Percentiles rank a stretch among this genome's conserved stretches.
Conservation (phyloP, 176 grass and related monocot genomes). For the Aegilops umbellulata region DNA sequence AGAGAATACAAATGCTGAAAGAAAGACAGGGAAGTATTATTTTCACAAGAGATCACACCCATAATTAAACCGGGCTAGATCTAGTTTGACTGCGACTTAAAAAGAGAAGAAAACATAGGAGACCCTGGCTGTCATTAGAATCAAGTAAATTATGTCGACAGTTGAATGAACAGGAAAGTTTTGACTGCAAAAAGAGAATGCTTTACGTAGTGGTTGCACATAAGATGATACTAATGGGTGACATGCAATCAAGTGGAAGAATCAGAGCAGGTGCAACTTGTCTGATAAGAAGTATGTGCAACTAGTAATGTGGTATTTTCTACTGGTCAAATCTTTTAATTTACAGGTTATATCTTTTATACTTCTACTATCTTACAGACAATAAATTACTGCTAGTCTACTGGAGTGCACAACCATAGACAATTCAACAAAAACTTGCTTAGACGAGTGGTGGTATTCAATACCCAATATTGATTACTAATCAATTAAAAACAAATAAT, state of each 20-base stretch:
- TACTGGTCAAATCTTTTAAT: background rate
- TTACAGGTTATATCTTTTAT: background rate
- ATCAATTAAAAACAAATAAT: background rate
- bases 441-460: background rate
- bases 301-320: background rate
- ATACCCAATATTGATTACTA: background rate
- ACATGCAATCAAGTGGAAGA: background rate
- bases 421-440: background rate
- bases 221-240: background rate
- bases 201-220: background rate
- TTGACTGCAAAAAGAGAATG: background rate
- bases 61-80: background rate
- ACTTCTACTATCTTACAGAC: background rate
- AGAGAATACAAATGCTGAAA: slow-evolving; percentile 9
- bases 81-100: background rate
- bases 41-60: slow-evolving; percentile 13
- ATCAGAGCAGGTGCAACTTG: background rate
- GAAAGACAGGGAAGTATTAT: background rate
- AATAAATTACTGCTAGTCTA: background rate
- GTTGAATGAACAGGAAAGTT: background rate
- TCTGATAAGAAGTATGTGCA: background rate
- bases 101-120: background rate
- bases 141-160: background rate
- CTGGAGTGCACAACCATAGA: background rate
- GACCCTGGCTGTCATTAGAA: background rate